Evolutionary conservation across 2,329 filamentous ascomycete species (phyloP).

Genomic region (Aspergillus sp.): DNA sequence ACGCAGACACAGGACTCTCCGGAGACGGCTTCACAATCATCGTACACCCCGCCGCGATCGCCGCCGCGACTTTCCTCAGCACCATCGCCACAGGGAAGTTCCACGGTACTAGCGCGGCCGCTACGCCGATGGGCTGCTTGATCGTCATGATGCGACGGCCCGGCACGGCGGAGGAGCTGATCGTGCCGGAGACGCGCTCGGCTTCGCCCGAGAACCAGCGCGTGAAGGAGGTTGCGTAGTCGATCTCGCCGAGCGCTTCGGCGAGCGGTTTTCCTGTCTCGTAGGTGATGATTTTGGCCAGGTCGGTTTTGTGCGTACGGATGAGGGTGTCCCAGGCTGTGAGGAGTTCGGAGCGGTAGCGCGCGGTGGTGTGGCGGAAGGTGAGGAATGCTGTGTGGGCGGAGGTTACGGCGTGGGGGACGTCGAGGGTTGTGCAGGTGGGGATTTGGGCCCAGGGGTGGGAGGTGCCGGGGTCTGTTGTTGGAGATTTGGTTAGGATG

Average conservation of each 20-base stretch:
- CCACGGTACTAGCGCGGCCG: conserved; percentile 70
- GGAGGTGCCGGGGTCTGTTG: conserved; percentile 54
- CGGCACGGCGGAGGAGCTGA: conserved; percentile 61
- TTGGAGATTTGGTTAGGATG: conserved; percentile 1
- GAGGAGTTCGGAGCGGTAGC: conserved; percentile 62
- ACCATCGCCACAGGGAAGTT: conserved; percentile 71
- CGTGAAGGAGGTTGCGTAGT: conserved; percentile 56
- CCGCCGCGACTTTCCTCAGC: conserved; percentile 66
- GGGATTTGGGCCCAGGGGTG: conserved; percentile 55
- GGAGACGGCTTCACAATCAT: conserved; percentile 74
- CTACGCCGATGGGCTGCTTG: conserved; percentile 72
- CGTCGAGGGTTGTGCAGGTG: conserved; percentile 56
- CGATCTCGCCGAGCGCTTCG: conserved; percentile 58
- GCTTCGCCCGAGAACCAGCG: conserved; percentile 65
- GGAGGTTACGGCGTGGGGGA: conserved; percentile 60
- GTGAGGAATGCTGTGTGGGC: conserved; percentile 62
- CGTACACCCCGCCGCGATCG: conserved; percentile 70
- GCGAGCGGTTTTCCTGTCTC: conserved; percentile 61
- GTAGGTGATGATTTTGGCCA: conserved; percentile 64
- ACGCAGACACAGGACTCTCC: conserved; percentile 62
- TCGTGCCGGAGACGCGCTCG: conserved; percentile 63
- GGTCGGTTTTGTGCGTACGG: conserved; percentile 61
- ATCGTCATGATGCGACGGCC: conserved; percentile 68
- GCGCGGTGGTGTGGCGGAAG: conserved; percentile 62
- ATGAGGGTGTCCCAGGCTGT: conserved; percentile 68